phyloP scores from a whole-genome alignment of 805 yeast genomes.

The Sugiyamaella boreocaroliniensis region DNA sequence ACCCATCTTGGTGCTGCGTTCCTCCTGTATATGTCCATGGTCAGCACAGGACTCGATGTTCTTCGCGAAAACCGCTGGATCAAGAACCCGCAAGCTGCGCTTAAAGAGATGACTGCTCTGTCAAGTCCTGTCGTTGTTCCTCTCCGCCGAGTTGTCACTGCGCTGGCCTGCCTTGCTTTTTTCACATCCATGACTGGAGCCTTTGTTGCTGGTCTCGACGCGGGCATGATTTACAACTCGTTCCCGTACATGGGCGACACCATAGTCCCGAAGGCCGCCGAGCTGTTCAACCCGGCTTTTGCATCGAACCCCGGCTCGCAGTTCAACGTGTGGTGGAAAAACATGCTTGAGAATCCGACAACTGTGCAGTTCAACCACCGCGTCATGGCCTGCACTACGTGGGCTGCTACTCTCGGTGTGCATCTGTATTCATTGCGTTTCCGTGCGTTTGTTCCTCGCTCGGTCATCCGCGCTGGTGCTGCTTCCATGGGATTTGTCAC shows the following conservation, averaged over 20 bases:
- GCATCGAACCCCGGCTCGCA: slow-evolving; percentile 47
- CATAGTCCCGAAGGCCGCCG: slow-evolving; percentile 69
- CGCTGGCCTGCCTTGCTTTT: slow-evolving; percentile 63
- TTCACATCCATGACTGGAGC: slow-evolving; percentile 96
- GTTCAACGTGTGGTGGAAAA: slow-evolving; percentile 68
- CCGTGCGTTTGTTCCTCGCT: slow-evolving; percentile 50
- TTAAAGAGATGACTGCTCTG: slow-evolving; percentile 49
- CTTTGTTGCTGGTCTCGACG: slow-evolving; percentile 96
- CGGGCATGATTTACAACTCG: slow-evolving; percentile 91
- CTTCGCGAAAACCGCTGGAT: slow-evolving; percentile 67
- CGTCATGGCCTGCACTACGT: slow-evolving; percentile 74
- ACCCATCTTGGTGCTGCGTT: slow-evolving; percentile 94
- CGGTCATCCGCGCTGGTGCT: slow-evolving; percentile 51
- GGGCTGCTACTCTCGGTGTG: slow-evolving; percentile 58
- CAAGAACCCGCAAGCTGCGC: slow-evolving; percentile 53
- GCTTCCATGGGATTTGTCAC: slow-evolving; percentile 77
- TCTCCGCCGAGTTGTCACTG: slow-evolving; percentile 50
- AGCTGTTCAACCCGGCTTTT: slow-evolving; percentile 67
- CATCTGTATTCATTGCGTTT: slow-evolving; percentile 61
- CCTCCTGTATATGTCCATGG: slow-evolving; percentile 75
- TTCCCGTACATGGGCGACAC: slow-evolving; percentile 89
- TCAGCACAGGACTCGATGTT: slow-evolving; percentile 83
- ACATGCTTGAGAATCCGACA: slow-evolving; percentile 88
- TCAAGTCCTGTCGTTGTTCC: slow-evolving; percentile 48
- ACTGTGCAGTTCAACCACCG: slow-evolving; percentile 93